A percentile compares a stretch with the other conserved stretches of the same genome.
Conservation (phyloP, 106 monocot genomes). For the Allium sativum region DNA sequence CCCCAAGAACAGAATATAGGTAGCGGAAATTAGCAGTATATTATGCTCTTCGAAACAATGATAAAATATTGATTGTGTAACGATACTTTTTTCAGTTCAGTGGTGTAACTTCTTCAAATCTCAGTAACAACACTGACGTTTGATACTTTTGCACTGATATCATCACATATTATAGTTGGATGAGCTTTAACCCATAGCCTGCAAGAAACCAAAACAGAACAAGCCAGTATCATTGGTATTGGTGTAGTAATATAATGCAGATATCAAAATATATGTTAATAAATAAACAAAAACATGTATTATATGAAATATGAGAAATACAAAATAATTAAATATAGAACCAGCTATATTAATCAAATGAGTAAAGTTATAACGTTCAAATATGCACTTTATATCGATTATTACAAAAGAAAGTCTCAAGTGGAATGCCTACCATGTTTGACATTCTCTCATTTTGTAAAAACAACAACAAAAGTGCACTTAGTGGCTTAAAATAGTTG, state of each 20-base stretch:
- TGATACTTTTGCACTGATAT: slow-evolving; percentile 23
- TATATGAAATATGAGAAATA: background rate
- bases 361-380: no score
- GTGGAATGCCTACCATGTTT: no score
- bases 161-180: slow-evolving; percentile 10
- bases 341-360: background rate
- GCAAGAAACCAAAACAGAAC: background rate
- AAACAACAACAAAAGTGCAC: no score
- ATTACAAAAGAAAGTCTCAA: no score
- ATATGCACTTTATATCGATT: no score
- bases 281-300: background rate
- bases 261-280: no score
- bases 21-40: no score
- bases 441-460: no score
- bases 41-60: background rate
- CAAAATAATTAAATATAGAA: background rate
- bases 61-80: background rate
- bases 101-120: slow-evolving; percentile 59
- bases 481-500: no score
- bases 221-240: no score
- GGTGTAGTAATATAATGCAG: no score
- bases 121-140: slow-evolving; percentile 49
- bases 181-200: slow-evolving; percentile 47
- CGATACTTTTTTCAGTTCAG: slow-evolving; percentile 59
- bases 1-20: no score